Evolutionary conservation across 371 early-diverging fungal genomes (phyloP), one percentile per base, ranked within the genome.

Genomic region (Apophysomyces ossiformis): DNA sequence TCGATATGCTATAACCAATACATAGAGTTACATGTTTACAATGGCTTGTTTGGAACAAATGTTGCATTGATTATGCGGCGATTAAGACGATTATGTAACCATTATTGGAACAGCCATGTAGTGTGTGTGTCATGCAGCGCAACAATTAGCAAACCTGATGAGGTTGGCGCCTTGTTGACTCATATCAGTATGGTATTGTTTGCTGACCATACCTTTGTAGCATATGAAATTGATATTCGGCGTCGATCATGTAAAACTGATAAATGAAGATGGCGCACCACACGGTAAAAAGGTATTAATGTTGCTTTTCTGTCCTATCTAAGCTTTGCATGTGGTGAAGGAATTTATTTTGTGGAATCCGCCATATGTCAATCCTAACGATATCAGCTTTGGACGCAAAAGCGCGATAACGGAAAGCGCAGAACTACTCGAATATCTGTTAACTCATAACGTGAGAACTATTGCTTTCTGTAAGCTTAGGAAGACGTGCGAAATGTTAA

Each of bases 1-100:
- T 18, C 1, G 32, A 26, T 26, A 26, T 26, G 32, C 2, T 26
- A 1, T 26, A 26, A 26, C 32, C 32, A 26, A 26, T 26, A 50
- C 5, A 7, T 68, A 87, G 93, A 94, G 75, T 65, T 92, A 5
- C 94, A 94, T 65, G 81, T 83, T 1, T 94, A 93, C 61, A 74
- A 87, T 46, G 88, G 84, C 1, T 57, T 76, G 7, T 89, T 94
- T 71, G 95, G 94, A 7, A 74, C 85, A 12, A 90, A 95, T 54
- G 73, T 86, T 2, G 82, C 88, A 0, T 70, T 88, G 37, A 85
- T 94, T 9, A 73, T 95, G 76, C 76, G 90, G 5, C 71, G 95
- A 11, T 63, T 93, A 44, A 69, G 78, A 13, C 80, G 94, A 1
- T 37, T 94, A 15, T 87, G 86, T 58, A 47, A 61, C n/a, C 58